These are phyloP conservation scores for Candida glucosophila DNA, from an alignment of 1,139 yeast species.

Conservation along the genomic window DNA sequence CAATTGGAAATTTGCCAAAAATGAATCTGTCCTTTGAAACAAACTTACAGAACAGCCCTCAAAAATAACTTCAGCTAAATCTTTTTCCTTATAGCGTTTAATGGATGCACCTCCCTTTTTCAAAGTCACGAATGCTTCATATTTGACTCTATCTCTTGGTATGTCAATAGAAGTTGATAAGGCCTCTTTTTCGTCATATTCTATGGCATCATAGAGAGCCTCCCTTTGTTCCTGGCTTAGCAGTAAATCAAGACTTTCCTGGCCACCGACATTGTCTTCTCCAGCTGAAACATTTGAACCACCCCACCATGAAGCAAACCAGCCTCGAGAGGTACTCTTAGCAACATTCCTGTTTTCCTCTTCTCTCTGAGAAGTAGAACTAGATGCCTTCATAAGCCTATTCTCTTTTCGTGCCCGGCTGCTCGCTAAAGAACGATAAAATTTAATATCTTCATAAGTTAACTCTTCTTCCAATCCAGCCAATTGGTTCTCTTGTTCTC, in stretches of 20 bases:
- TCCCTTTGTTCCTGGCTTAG: constrained; percentile 58
- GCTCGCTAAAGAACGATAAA: constrained; percentile 77
- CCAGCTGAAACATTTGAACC: constrained; percentile 5
- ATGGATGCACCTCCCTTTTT: constrained; percentile 72
- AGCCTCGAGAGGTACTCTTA: no score
- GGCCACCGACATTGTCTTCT: constrained; percentile 3
- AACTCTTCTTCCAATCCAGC: constrained; percentile 50
- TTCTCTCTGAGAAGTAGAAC: constrained; percentile 1
- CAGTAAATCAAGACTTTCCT: constrained; percentile 25
- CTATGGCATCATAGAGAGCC: constrained; percentile 90
- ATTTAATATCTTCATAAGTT: constrained; percentile 70
- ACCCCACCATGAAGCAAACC: constrained; percentile 60
- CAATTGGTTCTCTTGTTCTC: constrained; percentile 32
- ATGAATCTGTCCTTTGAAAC: constrained; percentile 74
- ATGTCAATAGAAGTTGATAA: constrained; percentile 47
- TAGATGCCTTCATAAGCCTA: not conserved
- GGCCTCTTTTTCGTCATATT: constrained; percentile 66
- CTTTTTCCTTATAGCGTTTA: constrained; percentile 29
- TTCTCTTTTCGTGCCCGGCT: constrained; percentile 54
- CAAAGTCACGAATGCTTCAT: constrained; percentile 61
- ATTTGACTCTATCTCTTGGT: constrained; percentile 64
- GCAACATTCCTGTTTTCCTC: constrained; percentile 6
- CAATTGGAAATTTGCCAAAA: constrained; percentile 60
- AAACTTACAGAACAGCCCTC: constrained; percentile 75
- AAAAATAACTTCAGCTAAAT: constrained; percentile 70